Evolutionary conservation across 2,329 filamentous ascomycete species (phyloP), one percentile per base, ranked within the genome.

Genomic region (Pseudopithomyces chartarum): DNA sequence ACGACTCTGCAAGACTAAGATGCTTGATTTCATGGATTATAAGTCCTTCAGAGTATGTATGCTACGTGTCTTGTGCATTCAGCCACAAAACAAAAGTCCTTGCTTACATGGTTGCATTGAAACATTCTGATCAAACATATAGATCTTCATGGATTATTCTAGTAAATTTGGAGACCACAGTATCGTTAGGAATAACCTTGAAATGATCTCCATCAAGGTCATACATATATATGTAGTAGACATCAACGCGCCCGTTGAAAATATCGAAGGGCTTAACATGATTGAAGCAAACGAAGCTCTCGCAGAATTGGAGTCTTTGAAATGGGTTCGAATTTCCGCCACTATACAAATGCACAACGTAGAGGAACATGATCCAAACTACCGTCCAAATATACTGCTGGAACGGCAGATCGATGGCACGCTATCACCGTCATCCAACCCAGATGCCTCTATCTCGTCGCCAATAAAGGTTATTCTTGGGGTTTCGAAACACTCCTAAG

Each of bases 1-100:
- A 11, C 64, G 57, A 51, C 47, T 71, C 2, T 62, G 57, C 43
- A 49, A 53, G 3, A 65, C 19, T 26, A 64, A 66, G 22, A 12
- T 10, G 3, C 39, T 68, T 19, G 47, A 54, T 2, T 56, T 68
- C 17, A 19, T 50, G 6, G 36, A 45, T 33, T 11, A 23, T 5
- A 12, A 22, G 32, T 47, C 45, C 1, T 47, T 36, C 17, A 22
- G 36, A 17, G 45, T 47, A 47, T 8, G 32, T 36, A 32, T 13
- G 23, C n/a, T 13, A 6, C 19, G 13, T 33, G 15, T 3, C 2
- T 26, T 6, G 13, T 32, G 10, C 11, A 33, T 3, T 29, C 26
- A 29, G 26, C 26, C 26, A 29, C 26, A 29, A 29, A 29, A 29
- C 26, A 29, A 8, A 29, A 29, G n/a, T n/a, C 26, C 26, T 29